Base-by-base conservation (phyloP, 169 alveolate species). In the Eimeria tenella region DNA sequence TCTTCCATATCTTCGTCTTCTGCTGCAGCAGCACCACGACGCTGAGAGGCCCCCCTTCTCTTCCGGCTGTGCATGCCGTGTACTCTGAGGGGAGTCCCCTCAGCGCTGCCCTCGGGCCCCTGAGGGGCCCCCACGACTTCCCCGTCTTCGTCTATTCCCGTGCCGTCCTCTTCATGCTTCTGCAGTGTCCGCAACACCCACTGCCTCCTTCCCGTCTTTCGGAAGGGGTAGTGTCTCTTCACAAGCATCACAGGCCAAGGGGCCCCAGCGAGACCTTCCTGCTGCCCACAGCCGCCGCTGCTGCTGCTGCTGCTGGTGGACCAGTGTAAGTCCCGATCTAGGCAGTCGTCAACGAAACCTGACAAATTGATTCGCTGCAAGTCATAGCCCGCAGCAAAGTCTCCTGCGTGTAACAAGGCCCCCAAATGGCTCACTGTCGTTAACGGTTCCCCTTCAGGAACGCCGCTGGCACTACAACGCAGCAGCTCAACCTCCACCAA, bases 331-430 rank as follows among this genome's bases (percentile, higher is more conserved):
- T 86, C 82, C 13, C 53, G 83, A 42, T 86, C 93, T 23, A 86
- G 13, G 8, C 70, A 60, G 75, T 56, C 56, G 63, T 93, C 95
- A 55, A 77, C 95, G 21, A 75, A 65, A 21, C 95, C 95, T 21
- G 90, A 31, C n/a, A 94, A 42, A 53, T 94, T 94, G 60, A 94
- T 81, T 49, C 93, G 62, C 5, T 93, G 94, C 56, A 94, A 75
- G 68, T 94, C 95, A 42, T 65, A 94, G 75, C 95, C 95, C 6
- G n/a, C 31, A 8, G 63, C 81, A 53, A 31, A 68, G 87, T 92
- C 95, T 6, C 95, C 95, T 10, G 95, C 50, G 23, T 81, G 52
- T 86, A 92, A 79, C 23, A 68, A 50, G 55, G 52, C 55, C 1
- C 95, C 95, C 31, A 92, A 52, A 68, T 92, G 95, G 25, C 93